Percentiles rank a stretch among this genome's conserved stretches.
Conservation (phyloP, 1,284 basidiomycete species). For the Microstroma glucosiphilum region DNA sequence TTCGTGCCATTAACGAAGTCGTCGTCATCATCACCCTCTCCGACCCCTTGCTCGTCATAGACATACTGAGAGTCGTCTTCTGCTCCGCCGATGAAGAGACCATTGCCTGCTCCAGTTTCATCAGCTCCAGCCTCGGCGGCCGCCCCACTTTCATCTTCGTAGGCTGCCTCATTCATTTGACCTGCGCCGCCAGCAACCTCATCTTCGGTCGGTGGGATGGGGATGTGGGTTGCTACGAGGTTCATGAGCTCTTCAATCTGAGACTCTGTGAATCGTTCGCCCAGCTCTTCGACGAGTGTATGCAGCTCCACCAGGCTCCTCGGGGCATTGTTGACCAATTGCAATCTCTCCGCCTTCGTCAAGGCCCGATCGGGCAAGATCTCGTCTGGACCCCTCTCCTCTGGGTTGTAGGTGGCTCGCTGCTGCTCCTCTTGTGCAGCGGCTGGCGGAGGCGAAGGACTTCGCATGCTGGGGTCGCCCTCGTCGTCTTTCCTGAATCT, state of each 20-base stretch:
- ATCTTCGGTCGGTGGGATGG: constrained; percentile 12
- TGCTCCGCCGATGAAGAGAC: constrained; percentile 5
- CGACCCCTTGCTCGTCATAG: neutral
- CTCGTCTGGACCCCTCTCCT: constrained; percentile 3
- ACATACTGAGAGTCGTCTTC: neutral
- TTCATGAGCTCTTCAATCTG: constrained; percentile 66
- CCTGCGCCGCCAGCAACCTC: neutral
- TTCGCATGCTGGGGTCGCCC: neutral
- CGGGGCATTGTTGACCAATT: constrained; percentile 81
- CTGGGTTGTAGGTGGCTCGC: neutral
- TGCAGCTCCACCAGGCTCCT: constrained; percentile 77
- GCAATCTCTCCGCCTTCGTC: constrained; percentile 84
- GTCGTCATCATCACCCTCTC: neutral
- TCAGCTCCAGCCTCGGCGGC: neutral
- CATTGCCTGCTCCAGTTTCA: neutral
- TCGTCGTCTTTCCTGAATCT: neutral
- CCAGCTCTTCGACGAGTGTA: constrained; percentile 81
- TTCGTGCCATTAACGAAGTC: neutral
- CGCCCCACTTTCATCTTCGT: too few relatives aligned
- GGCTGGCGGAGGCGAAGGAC: neutral
- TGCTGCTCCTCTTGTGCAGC: neutral
- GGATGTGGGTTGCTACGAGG: constrained; percentile 57
- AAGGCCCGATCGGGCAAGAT: constrained; percentile 49
- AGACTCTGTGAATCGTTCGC: constrained; percentile 66
- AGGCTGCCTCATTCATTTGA: too few relatives aligned